Evolutionary conservation across 2,329 filamentous ascomycete species (phyloP).

Genomic region (Periconia digitata): DNA sequence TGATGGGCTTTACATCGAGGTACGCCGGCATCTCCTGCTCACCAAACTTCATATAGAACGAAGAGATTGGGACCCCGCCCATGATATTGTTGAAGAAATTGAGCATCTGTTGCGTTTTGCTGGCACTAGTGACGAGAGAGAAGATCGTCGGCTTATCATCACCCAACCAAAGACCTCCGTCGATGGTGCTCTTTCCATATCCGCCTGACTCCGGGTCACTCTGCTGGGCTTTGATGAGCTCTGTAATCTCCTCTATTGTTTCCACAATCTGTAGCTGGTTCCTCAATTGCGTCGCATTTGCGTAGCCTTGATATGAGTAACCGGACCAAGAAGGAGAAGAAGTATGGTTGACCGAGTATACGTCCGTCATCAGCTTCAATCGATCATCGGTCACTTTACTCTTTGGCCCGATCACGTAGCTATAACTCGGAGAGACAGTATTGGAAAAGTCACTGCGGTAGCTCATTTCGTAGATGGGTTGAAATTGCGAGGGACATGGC

Average conservation of each 20-base stretch:
- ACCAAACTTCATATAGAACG: slow-evolving; percentile 74
- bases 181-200: slow-evolving; percentile 54
- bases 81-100: slow-evolving; percentile 86
- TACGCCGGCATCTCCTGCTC: slow-evolving; percentile 68
- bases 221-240: slow-evolving; percentile 64
- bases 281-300: not conserved
- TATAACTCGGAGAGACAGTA: slow-evolving; percentile 40
- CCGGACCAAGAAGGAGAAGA: not conserved
- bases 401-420: slow-evolving; percentile 30
- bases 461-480: slow-evolving; percentile 23
- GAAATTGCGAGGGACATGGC: slow-evolving; percentile 34
- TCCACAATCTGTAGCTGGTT: slow-evolving; percentile 58
- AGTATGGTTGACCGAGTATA: not conserved
- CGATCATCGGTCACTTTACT: slow-evolving; percentile 21
- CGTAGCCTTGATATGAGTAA: too few relatives aligned
- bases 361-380: not conserved
- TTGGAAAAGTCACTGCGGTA: slow-evolving; percentile 41
- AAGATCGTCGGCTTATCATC: slow-evolving; percentile 64
- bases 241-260: slow-evolving; percentile 67
- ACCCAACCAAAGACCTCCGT: slow-evolving; percentile 79
- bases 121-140: slow-evolving; percentile 68
- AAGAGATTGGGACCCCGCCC: slow-evolving; percentile 68
- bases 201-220: slow-evolving; percentile 44
- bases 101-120: slow-evolving; percentile 74
- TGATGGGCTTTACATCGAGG: slow-evolving; percentile 74